phyloP scores from a whole-genome alignment of 257 asterid genomes.

The Galeopsis tetrahit region DNA sequence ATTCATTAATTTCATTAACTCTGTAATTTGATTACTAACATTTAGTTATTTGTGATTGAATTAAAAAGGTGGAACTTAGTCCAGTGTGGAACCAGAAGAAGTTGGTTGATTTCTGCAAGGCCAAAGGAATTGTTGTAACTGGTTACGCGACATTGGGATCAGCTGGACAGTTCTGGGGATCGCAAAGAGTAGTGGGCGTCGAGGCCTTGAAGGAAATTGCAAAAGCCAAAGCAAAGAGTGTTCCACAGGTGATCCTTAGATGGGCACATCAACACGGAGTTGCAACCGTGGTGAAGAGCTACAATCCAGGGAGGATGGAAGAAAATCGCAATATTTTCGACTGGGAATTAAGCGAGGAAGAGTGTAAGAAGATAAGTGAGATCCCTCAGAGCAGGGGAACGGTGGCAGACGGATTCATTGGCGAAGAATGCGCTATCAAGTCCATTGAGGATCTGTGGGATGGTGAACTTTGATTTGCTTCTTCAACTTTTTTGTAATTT shows the following conservation, averaged over 20 bases:
- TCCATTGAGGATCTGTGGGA: background rate
- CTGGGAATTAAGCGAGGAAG: slow-evolving; percentile 10
- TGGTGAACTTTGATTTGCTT: background rate
- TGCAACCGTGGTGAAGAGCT: background rate
- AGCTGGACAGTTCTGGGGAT: background rate
- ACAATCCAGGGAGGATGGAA: slow-evolving; percentile 6
- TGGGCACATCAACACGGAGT: slow-evolving; percentile 9
- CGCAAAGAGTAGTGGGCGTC: background rate
- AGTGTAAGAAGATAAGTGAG: background rate
- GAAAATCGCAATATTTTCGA: slow-evolving; percentile 5
- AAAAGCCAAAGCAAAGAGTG: slow-evolving; percentile 6
- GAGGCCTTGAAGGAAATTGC: background rate
- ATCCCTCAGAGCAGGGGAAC: slow-evolving; percentile 4
- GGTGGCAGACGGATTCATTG: background rate
- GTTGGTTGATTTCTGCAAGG: slow-evolving; percentile 17
- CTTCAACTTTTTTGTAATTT: background rate
- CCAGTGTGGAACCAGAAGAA: slow-evolving; percentile 19
- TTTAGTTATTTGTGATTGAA: no score
- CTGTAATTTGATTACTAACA: no score
- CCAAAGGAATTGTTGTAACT: background rate
- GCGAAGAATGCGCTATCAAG: background rate
- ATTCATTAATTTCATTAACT: no score
- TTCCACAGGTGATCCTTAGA: background rate
- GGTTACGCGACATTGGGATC: background rate
- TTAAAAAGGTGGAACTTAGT: slow-evolving; percentile 5